Evolutionary conservation across 352 stramenopile species (phyloP), one percentile per base, ranked within the genome.

Genomic region (Pythium dissotocum): DNA sequence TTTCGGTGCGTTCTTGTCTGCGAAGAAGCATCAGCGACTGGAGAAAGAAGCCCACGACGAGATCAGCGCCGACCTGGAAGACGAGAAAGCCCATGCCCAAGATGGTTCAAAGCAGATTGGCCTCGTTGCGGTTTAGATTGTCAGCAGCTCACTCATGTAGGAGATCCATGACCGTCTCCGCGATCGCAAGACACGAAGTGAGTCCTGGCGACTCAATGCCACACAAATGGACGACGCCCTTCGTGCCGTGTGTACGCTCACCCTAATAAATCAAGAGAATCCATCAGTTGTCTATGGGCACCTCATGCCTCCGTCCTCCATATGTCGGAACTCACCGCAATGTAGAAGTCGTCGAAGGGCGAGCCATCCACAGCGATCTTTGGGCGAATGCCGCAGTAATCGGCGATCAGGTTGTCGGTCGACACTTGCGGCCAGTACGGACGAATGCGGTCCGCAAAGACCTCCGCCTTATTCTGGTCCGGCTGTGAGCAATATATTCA

Each of bases 201-300:
- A 97, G 77, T n/a, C 97, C 97, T 10, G 97, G 97, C 21, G 94
- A 99, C 70, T 99, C 97, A 40, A 99, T 98, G 30, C 97, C 97
- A 30, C 96, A 95, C 36, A 98, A 75, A 70, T 98, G 90, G 53
- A 98, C 82, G 13, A 98, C 80, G 24, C 90, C 89, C 54, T 65
- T 78, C 0, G 98, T 70, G 12, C 89, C 88, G 68, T 98, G 95
- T 4, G 69, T 67, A 18, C 77, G 66, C 12, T 78, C 64, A 57
- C 82, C 82, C 70, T 94, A 73, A 35, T 55, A 65, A 67, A 46
- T 2, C 53, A 26, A 55, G 64, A 42, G 14, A 54, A 36, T 28
- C 26, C 10, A 55, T 26, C 52, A 49, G 26, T 59, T 35, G 69
- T 10, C 55, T 30, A 30, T 30, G 2, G 28, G 4, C 28, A 5